A percentile compares a stretch with the other conserved stretches of the same genome.
Evolutionary conservation across 768 basidiomycete species (phyloP).

Genomic region (Cystofilobasidium capitatum): DNA sequence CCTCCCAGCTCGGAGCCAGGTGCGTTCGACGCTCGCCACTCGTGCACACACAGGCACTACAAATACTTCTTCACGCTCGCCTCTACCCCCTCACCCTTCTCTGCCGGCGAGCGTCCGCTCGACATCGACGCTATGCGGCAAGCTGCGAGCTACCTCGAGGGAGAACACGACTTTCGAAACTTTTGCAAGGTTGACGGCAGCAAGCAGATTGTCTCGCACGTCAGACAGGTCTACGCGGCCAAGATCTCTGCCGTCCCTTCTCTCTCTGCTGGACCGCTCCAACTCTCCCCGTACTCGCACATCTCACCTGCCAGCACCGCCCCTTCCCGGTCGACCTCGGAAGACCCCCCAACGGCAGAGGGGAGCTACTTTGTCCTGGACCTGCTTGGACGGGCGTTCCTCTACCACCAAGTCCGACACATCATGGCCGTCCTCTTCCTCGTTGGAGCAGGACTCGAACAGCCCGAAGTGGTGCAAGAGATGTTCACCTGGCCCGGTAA

Average conservation of each 20-base stretch:
- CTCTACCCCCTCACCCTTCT: conserved; percentile 14
- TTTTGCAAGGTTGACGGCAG: conserved; percentile 84
- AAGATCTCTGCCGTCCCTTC: conserved; percentile 48
- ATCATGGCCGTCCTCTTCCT: conserved; percentile 88
- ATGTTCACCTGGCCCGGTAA: conserved; percentile 60
- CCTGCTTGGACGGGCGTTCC: conserved; percentile 74
- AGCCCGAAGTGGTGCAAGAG: conserved; percentile 56
- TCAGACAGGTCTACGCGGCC: conserved; percentile 57
- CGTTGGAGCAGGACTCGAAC: conserved; percentile 69
- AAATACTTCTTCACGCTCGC: conserved; percentile 83
- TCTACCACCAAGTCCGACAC: conserved; percentile 93
- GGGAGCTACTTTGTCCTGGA: conserved; percentile 56
- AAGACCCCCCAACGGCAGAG: background rate
- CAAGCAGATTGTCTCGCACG: conserved; percentile 79
- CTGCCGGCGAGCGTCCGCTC: conserved; percentile 43
- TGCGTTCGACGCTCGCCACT: conserved; percentile 76
- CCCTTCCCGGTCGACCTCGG: background rate
- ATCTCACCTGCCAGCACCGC: conserved; percentile 11
- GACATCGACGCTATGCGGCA: conserved; percentile 65
- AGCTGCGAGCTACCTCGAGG: conserved; percentile 61
- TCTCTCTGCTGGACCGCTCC: conserved; percentile 4
- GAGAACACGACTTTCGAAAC: conserved; percentile 92
- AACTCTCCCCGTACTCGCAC: conserved; percentile 19
- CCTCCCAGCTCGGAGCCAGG: conserved; percentile 15
- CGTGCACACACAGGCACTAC: conserved; percentile 81